These are phyloP conservation scores for Colletotrichum sp. DNA, from an alignment of 2,329 filamentous ascomycete species.

Conservation along the genomic window DNA sequence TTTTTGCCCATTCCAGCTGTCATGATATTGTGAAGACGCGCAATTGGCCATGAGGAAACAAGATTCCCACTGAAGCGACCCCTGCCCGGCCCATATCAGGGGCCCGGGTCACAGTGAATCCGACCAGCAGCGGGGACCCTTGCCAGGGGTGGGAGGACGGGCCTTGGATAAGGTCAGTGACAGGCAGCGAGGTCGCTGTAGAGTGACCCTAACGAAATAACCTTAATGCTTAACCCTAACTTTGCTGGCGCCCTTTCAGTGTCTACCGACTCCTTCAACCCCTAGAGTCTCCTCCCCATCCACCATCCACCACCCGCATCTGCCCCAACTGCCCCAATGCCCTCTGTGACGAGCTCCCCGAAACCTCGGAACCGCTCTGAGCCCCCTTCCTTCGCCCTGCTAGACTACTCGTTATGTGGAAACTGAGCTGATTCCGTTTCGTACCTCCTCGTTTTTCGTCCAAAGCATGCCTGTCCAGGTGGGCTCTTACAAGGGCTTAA, in stretches of 20 bases:
- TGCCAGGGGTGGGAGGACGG: not conserved
- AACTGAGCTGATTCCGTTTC: slow-evolving; percentile 9
- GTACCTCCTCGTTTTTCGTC: not conserved
- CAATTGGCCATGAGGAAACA: not conserved
- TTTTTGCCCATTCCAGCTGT: not conserved
- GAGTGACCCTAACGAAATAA: slow-evolving; percentile 2
- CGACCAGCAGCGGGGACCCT: not conserved
- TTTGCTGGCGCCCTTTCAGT: not conserved
- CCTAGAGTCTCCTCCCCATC: not conserved
- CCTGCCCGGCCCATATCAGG: not conserved
- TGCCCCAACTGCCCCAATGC: not conserved
- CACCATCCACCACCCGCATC: not conserved
- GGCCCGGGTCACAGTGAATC: not conserved
- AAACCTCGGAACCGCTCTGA: slow-evolving; percentile 8
- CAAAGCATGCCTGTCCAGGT: not conserved
- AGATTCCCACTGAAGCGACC: not conserved
- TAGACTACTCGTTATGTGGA: not conserved
- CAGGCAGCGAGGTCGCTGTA: not conserved
- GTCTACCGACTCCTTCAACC: not conserved
- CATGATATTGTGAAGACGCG: not conserved
- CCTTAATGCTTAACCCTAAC: slow-evolving; percentile 20
- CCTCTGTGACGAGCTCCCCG: not conserved
- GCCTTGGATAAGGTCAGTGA: slow-evolving; percentile 8
- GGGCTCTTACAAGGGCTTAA: slow-evolving; percentile 15
- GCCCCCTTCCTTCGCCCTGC: not conserved